These are phyloP conservation scores for Houttuynia cordata DNA, from an alignment of 164 flowering plant genomes.

Conservation along the genomic window DNA sequence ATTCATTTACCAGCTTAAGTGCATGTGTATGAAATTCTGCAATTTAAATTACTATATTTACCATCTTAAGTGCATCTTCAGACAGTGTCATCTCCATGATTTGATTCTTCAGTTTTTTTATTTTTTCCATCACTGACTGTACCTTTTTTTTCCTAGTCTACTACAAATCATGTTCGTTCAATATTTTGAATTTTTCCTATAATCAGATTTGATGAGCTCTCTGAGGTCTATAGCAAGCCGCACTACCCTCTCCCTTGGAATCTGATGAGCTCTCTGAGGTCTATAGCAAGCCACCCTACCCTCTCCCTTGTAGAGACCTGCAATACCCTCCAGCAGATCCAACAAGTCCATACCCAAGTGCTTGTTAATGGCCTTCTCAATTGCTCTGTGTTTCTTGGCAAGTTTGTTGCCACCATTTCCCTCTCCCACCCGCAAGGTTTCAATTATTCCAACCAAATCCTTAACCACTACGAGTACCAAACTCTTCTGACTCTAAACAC, in stretches of 20 bases:
- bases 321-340: constrained; percentile 20
- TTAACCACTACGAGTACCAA: constrained; percentile 18
- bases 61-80: too few species aligned
- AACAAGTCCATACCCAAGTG: constrained; percentile 38
- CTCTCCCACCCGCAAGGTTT: constrained; percentile 18
- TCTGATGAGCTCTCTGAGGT: background rate
- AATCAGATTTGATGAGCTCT: background rate
- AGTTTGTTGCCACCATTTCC: constrained; percentile 28
- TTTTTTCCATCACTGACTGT: too few species aligned
- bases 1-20: too few species aligned
- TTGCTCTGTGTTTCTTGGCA: constrained; percentile 20
- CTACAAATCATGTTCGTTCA: too few species aligned
- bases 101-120: too few species aligned
- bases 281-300: background rate
- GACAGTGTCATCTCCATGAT: too few species aligned
- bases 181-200: too few species aligned
- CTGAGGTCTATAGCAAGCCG: background rate
- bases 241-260: background rate
- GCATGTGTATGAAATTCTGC: too few species aligned
- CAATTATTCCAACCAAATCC: constrained; percentile 24
- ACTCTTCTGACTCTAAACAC: constrained; percentile 33
- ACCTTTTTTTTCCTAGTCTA: too few species aligned
- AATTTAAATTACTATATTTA: too few species aligned
- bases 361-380: constrained; percentile 23
- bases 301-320: constrained; percentile 8